These are phyloP conservation scores for Ophiostoma himal-ulmi DNA, from an alignment of 2,329 filamentous ascomycete species.

Conservation along the genomic window DNA sequence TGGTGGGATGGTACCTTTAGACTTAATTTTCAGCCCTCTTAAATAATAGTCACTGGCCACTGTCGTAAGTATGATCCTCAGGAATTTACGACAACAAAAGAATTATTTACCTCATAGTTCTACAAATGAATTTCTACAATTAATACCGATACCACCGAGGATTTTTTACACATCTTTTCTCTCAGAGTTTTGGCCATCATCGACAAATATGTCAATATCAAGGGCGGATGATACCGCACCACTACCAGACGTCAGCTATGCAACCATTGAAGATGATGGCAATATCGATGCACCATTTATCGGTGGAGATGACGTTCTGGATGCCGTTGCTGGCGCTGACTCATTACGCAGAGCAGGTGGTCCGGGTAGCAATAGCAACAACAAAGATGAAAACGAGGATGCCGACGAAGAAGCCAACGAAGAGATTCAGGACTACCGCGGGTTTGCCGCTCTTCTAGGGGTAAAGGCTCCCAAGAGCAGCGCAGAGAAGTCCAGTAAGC, in stretches of 20 bases:
- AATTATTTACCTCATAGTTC: neutral
- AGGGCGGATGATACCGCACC: neutral
- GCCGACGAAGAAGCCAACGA: conserved; percentile 27
- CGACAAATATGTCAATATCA: neutral
- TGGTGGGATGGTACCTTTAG: neutral
- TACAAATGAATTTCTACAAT: neutral
- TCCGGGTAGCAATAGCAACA: neutral
- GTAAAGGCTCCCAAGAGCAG: neutral
- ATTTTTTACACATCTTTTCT: too few species aligned
- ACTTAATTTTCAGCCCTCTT: neutral
- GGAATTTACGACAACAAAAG: neutral
- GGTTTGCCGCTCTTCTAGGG: conserved; percentile 47
- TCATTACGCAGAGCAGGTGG: neutral
- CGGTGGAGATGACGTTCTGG: neutral
- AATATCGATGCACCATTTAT: neutral
- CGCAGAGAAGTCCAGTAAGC: neutral
- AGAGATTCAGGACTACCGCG: conserved; percentile 79
- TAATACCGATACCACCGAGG: too few species aligned
- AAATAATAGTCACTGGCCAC: neutral
- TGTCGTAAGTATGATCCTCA: neutral
- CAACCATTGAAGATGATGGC: neutral
- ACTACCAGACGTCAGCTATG: neutral
- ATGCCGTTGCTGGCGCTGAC: neutral
- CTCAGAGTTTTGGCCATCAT: neutral
- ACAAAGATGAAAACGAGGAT: conserved; percentile 28